Evolutionary conservation across 306 rosid species (phyloP), one percentile per base, ranked within the genome.

Genomic region (Trifolium repens): DNA sequence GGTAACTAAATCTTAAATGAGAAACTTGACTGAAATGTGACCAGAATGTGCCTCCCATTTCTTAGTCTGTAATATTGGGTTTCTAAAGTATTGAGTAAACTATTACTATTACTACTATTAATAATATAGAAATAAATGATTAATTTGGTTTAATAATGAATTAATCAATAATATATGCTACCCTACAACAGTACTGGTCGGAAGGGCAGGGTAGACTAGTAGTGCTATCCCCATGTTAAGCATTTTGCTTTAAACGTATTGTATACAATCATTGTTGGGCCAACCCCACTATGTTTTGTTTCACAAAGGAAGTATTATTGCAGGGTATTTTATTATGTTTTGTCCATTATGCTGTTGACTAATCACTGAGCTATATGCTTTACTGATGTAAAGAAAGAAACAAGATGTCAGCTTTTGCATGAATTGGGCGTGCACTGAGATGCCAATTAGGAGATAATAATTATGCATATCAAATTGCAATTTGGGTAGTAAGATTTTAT

Each of bases 141-240:
- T 58, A 26, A 58, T 26, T 26, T 10, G 9, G 61, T 55, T 46
- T 13, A 46, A 46, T 46, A 13, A 46, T 46, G 13, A 15, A 13
- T 46, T 13, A 59, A 14, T 59, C 17, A 59, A 59, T 59, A 30
- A 27, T 12, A 27, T 59, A 27, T 59, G 39, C 17, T 59, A 27
- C 37, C 65, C 39, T 59, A 55, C 61, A 4, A 54, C 15, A 55
- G 32, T 11, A 22, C 61, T 55, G 61, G 5, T 17, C 2, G 30
- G 61, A 55, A 55, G 61, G 61, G 27, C 61, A 54, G 7, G 27
- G 61, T 22, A 54, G 14, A 27, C 15, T 55, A 55, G 61, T 55
- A 55, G 61, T 55, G 61, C 14, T 22, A 19, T 55, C 61, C 32
- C 61, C 61, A 55, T 14, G 61, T 19, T 55, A 59, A 59, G 40